Conservation (phyloP, 2,329 filamentous ascomycete genomes). For the Hypomyces rosellus region DNA sequence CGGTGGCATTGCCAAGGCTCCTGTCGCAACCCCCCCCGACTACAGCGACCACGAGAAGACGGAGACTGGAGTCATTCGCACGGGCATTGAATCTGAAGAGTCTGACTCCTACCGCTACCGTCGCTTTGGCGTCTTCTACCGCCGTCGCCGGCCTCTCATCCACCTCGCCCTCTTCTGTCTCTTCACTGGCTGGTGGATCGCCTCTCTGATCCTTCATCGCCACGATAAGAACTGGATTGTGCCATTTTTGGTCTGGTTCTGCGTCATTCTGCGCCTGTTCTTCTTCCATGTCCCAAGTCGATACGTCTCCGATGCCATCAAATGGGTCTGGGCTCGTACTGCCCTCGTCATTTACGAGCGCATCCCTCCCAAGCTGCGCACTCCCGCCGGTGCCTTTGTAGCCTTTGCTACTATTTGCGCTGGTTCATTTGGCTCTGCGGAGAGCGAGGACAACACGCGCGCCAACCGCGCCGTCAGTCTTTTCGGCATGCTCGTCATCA, state of each 20-base stretch:
- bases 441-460: constrained; percentile 69
- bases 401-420: constrained; percentile 70
- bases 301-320: constrained; percentile 59
- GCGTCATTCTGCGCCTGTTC: constrained; percentile 65
- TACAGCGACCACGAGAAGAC: constrained; percentile 36
- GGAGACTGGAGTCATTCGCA: constrained; percentile 25
- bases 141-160: constrained; percentile 37
- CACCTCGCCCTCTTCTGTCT: constrained; percentile 41
- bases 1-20: constrained; percentile 20
- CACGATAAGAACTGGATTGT: constrained; percentile 73
- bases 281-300: constrained; percentile 67
- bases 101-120: constrained; percentile 16
- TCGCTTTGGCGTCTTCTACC: constrained; percentile 33
- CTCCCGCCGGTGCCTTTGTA: constrained; percentile 54
- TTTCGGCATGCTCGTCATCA: constrained; percentile 68
- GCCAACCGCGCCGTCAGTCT: constrained; percentile 74
- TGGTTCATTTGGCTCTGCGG: constrained; percentile 67
- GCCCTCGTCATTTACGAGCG: constrained; percentile 50
- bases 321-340: constrained; percentile 61
- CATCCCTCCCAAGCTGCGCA: constrained; percentile 61
- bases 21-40: constrained; percentile 25
- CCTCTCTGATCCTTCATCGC: constrained; percentile 64
- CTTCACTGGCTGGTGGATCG: constrained; percentile 66
- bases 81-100: constrained; percentile 20
- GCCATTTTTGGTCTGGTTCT: constrained; percentile 76